These are phyloP conservation scores for Lojkania enalia DNA, from an alignment of 2,329 filamentous ascomycete genomes.

Conservation along the genomic window DNA sequence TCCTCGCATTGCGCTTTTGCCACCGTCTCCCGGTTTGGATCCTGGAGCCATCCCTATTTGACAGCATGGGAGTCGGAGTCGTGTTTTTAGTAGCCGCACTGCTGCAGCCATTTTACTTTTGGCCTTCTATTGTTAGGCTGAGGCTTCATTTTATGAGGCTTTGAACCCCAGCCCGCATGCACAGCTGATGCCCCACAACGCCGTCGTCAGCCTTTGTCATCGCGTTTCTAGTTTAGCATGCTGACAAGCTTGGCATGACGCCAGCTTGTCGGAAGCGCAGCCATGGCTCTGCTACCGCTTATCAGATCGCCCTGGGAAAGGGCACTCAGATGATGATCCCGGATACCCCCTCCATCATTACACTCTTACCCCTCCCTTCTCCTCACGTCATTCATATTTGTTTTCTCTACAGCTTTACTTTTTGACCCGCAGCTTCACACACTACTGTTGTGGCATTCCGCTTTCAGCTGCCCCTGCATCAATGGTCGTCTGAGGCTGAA, in stretches of 20 bases:
- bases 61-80: conserved; percentile 1
- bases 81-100: conserved; percentile 6
- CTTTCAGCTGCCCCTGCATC: conserved; percentile 21
- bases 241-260: conserved; percentile 16
- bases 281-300: conserved; percentile 7
- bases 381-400: conserved; percentile 6
- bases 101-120: conserved; percentile 17
- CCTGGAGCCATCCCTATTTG: background rate
- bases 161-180: conserved; percentile 18
- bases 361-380: conserved; percentile 3
- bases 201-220: conserved; percentile 19
- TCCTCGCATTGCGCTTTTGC: background rate
- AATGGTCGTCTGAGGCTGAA: conserved; percentile 5
- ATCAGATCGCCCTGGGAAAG: conserved; percentile 16
- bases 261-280: conserved; percentile 9
- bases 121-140: conserved; percentile 4
- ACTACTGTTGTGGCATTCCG: conserved; percentile 16
- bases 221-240: conserved; percentile 11
- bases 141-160: conserved; percentile 21
- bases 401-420: conserved; percentile 14
- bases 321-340: conserved; percentile 10
- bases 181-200: conserved; percentile 27
- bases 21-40: background rate
- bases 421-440: conserved; percentile 18
- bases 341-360: conserved; percentile 7